phyloP scores from a whole-genome alignment of 495 filamentous ascomycete genomes.

The Tuber umbilicatum region DNA sequence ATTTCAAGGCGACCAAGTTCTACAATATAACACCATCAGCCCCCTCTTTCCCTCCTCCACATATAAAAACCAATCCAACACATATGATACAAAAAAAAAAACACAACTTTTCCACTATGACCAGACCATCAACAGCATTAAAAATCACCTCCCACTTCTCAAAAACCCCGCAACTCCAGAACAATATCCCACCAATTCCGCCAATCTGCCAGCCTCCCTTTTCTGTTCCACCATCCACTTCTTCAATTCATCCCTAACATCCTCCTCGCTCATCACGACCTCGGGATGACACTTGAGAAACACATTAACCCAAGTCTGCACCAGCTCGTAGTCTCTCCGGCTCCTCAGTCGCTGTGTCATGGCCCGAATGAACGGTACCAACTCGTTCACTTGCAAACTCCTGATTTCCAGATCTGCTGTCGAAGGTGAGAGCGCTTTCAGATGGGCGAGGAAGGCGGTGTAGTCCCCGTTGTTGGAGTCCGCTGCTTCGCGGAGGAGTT shows the following conservation, averaged over 20 bases:
- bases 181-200: constrained; percentile 74
- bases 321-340: constrained; percentile 79
- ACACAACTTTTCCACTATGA: background rate
- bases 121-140: background rate
- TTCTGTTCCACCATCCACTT: constrained; percentile 62
- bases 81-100: background rate
- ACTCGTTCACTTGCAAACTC: constrained; percentile 49
- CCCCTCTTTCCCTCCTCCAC: background rate
- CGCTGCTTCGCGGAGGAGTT: constrained; percentile 22
- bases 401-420: constrained; percentile 84
- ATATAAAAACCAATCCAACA: background rate
- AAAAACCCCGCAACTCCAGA: constrained; percentile 83
- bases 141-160: constrained; percentile 50
- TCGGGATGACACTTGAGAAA: constrained; percentile 73
- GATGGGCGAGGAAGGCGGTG: constrained; percentile 58
- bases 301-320: constrained; percentile 93
- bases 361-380: constrained; percentile 64
- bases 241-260: constrained; percentile 32
- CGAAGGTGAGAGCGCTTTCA: constrained; percentile 71
- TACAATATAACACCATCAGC: background rate
- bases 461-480: constrained; percentile 46
- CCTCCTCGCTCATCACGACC: constrained; percentile 46
- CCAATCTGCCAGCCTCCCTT: constrained; percentile 61
- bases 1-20: background rate
- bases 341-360: constrained; percentile 60